Base-by-base conservation (phyloP, 805 yeast species). In the Lipomyces yamanashiensis region DNA sequence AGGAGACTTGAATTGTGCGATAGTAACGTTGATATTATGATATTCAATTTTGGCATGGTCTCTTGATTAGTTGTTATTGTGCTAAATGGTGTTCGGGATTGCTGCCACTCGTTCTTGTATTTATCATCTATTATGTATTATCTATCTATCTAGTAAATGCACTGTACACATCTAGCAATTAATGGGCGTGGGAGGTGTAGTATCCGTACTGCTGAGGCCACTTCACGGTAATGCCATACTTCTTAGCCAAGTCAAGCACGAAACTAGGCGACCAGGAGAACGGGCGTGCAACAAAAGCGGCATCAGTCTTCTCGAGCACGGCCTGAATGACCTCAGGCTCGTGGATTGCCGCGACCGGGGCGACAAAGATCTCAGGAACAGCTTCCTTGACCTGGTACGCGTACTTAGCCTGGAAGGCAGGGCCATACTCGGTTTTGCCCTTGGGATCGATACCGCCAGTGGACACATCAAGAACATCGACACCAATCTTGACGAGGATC, bases 391-490 rank as follows among this genome's bases (percentile, higher is more conserved):
- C 65, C 4, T 75, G 75, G 60, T 70, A 72, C 7, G 87, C 81
- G 54, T 73, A 71, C 19, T 75, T 78, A 2, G 75, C 75, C 64
- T 81, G 83, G 62, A 73, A 66, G 1, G 80, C 81, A 28, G 72
- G 70, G 57, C 71, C 77, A 70, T 69, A 78, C 69, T 28, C 62
- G 70, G 62, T 74, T 76, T 49, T 43, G 21, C 58, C 69, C 7
- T 73, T 68, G 49, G 73, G 63, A 66, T 74, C 74, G 70, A 78
- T 79, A 52, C 86, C 86, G 63, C 87, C 88, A 7, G 84, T 76
- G 0, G 87, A 83, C 49, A 82, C 78, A 70, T 86, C 89, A 43
- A 85, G 66, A 17, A 85, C 73, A 62, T 83, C 84, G 52, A 85
- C 78, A 37, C 78, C 76, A n/a, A 74, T 75, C 45, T 76, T 59